Evolutionary conservation across 1,139 yeast species (phyloP).

Genomic region (Taphrina wiesneri): DNA sequence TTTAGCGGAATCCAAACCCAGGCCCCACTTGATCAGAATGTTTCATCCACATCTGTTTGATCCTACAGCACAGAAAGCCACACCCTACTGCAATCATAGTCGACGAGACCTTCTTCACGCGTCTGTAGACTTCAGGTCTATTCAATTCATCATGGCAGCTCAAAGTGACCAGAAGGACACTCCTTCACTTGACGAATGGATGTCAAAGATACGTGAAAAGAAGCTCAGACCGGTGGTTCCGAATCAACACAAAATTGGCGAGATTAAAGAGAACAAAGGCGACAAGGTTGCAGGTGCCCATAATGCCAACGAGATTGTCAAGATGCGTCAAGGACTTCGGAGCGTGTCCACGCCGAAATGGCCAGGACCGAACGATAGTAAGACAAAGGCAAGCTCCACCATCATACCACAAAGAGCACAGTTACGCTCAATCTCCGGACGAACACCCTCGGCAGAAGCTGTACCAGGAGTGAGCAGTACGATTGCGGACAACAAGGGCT

Average conservation of each 20-base stretch:
- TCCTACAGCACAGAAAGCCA: too few species aligned
- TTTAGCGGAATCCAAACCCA: not conserved
- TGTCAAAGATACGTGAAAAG: conserved; percentile 30
- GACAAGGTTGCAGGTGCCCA: not conserved
- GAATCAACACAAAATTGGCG: conserved; percentile 17
- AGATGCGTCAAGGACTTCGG: conserved; percentile 25
- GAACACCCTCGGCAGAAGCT: not conserved
- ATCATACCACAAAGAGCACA: conserved; percentile 10
- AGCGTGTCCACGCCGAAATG: conserved; percentile 23
- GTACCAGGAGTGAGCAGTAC: not conserved
- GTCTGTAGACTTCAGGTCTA: too few species aligned
- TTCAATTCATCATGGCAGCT: not conserved
- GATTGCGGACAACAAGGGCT: not conserved
- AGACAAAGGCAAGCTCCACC: not conserved
- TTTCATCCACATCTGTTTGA: conserved; percentile 8
- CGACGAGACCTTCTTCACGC: too few species aligned
- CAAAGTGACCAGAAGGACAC: not conserved
- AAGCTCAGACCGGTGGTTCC: conserved; percentile 27
- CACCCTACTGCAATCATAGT: too few species aligned
- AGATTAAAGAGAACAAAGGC: not conserved
- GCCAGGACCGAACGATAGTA: conserved; percentile 15
- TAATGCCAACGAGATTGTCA: conserved; percentile 12
- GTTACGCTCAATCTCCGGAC: conserved; percentile 8
- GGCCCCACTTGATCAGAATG: not conserved
- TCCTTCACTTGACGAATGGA: conserved; percentile 28